These are phyloP conservation scores for Spergularia bocconei DNA, from an alignment of 148 eudicot genomes.

Conservation along the genomic window DNA sequence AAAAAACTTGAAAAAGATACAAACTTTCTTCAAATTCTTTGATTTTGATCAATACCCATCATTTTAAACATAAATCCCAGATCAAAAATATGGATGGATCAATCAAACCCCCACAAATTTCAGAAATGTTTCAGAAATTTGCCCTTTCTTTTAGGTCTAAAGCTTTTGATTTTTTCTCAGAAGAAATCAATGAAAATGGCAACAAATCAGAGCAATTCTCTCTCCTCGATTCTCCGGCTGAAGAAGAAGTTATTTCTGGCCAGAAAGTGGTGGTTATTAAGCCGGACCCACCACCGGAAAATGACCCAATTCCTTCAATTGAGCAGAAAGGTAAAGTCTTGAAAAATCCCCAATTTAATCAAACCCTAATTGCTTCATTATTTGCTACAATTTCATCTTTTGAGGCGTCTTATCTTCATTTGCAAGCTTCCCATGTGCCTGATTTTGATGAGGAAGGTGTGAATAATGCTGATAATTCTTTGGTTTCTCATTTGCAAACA, in stretches of 20 bases:
- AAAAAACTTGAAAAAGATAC: not conserved
- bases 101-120: slow-evolving; percentile 64
- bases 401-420: slow-evolving; percentile 80
- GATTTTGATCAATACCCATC: slow-evolving; percentile 12
- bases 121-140: slow-evolving; percentile 84
- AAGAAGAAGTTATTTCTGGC: slow-evolving; percentile 45
- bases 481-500: slow-evolving; percentile 65
- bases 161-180: slow-evolving; percentile 80
- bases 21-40: slow-evolving; percentile 21
- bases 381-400: slow-evolving; percentile 78
- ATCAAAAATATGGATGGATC: slow-evolving; percentile 46
- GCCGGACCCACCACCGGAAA: slow-evolving; percentile 38
- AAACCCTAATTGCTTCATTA: slow-evolving; percentile 57
- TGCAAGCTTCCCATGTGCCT: slow-evolving; percentile 83
- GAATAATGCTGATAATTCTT: slow-evolving; percentile 51
- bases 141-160: slow-evolving; percentile 86
- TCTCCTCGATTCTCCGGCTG: slow-evolving; percentile 38
- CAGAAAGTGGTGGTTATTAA: slow-evolving; percentile 58
- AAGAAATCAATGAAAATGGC: slow-evolving; percentile 18
- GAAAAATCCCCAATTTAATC: slow-evolving; percentile 36
- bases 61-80: slow-evolving; percentile 21
- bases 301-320: not conserved
- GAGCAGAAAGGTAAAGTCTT: slow-evolving; percentile 30
- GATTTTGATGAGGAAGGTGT: slow-evolving; percentile 51
- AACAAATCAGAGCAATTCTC: slow-evolving; percentile 30